Evolutionary conservation across 2,329 filamentous ascomycete species (phyloP).

Genomic region (Colletotrichum sp.): DNA sequence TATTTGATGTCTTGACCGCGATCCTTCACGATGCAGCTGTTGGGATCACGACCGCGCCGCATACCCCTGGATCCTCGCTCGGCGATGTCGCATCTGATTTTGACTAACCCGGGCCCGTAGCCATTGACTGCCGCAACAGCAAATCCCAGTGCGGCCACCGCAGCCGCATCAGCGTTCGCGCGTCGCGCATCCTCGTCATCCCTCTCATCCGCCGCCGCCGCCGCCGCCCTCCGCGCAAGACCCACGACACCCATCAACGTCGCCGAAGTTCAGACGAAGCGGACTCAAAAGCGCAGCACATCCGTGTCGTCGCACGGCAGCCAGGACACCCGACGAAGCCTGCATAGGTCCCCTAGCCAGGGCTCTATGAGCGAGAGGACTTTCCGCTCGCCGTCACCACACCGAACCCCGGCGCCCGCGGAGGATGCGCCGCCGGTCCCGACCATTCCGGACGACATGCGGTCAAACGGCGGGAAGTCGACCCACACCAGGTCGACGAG

Average conservation of each 20-base stretch:
- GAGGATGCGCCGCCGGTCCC: slow-evolving; percentile 76
- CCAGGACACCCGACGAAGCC: slow-evolving; percentile 45
- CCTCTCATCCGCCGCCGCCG: slow-evolving; percentile 85
- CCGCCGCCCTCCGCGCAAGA: slow-evolving; percentile 80
- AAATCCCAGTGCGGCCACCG: slow-evolving; percentile 76
- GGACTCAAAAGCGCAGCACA: slow-evolving; percentile 74
- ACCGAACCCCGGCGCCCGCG: slow-evolving; percentile 41
- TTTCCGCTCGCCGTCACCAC: slow-evolving; percentile 72
- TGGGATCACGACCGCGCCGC: background rate
- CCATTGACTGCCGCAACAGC: slow-evolving; percentile 68
- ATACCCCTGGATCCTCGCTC: slow-evolving; percentile 18
- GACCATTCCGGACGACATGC: slow-evolving; percentile 63
- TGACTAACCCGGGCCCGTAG: slow-evolving; percentile 42
- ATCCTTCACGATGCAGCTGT: background rate
- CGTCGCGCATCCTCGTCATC: slow-evolving; percentile 68
- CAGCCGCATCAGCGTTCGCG: slow-evolving; percentile 82
- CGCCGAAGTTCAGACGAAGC: slow-evolving; percentile 85
- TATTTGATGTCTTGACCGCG: background rate
- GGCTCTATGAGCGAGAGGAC: slow-evolving; percentile 89
- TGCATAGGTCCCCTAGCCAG: slow-evolving; percentile 72
- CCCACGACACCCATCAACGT: slow-evolving; percentile 81
- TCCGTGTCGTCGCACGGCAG: slow-evolving; percentile 74
- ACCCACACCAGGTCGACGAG: slow-evolving; percentile 39
- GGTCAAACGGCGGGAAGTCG: slow-evolving; percentile 28
- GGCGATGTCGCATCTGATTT: slow-evolving; percentile 13